These are phyloP conservation scores for Persicaria tinctoria DNA, from an alignment of 148 eudicot species.

Conservation along the genomic window DNA sequence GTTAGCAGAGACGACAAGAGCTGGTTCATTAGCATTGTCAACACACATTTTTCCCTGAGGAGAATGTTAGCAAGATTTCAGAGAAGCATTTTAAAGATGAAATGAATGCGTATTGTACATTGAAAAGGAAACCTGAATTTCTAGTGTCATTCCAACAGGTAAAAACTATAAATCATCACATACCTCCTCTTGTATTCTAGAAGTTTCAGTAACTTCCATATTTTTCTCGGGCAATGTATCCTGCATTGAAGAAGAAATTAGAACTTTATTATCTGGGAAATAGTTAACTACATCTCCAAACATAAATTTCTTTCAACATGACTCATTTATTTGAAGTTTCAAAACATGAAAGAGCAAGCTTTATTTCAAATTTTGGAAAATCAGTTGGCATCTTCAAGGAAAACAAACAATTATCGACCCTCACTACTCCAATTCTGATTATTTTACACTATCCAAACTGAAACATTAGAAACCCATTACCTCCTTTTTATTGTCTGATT, in stretches of 20 bases:
- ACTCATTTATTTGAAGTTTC: neutral
- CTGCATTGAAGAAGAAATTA: neutral
- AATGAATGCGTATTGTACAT: too few species aligned
- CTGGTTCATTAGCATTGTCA: neutral
- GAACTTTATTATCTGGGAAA: neutral
- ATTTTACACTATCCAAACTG: neutral
- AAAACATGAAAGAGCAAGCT: neutral
- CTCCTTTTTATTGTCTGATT: neutral
- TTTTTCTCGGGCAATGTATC: neutral
- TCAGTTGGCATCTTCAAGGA: neutral
- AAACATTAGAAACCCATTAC: neutral
- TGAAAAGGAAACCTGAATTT: neutral
- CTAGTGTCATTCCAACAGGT: neutral
- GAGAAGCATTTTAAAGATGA: neutral
- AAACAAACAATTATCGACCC: neutral
- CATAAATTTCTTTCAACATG: neutral
- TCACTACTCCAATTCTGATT: neutral
- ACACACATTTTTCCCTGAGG: neutral
- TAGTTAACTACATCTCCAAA: neutral
- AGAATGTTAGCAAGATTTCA: neutral
- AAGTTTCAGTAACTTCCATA: neutral
- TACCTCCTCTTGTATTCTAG: conserved; percentile 7
- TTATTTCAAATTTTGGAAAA: neutral
- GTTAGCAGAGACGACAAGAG: neutral
- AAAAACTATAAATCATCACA: neutral